A percentile compares a stretch with the other conserved stretches of the same genome.
phyloP scores from a whole-genome alignment of 306 rosid species.

The Styphnolobium japonicum region DNA sequence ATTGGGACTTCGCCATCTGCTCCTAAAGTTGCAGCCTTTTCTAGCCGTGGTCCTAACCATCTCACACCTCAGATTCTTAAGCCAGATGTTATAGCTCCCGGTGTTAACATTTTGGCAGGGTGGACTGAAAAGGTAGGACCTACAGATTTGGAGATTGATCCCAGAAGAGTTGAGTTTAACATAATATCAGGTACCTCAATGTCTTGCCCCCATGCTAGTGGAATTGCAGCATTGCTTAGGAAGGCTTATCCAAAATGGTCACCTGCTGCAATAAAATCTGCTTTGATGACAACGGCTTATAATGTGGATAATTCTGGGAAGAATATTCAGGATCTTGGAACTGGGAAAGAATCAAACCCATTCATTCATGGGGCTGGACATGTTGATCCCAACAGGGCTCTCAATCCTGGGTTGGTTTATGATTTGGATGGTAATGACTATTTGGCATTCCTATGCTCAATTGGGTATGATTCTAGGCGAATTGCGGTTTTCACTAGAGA shows the following conservation, averaged over 20 bases:
- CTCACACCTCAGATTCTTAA: slow-evolving; percentile 74
- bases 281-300: slow-evolving; percentile 78
- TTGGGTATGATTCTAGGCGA: slow-evolving; percentile 56
- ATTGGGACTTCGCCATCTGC: slow-evolving; percentile 70
- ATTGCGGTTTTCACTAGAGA: slow-evolving; percentile 60
- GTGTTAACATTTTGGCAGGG: slow-evolving; percentile 85
- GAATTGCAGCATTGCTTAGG: slow-evolving; percentile 78
- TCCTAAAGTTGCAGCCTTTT: slow-evolving; percentile 81
- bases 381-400: slow-evolving; percentile 86
- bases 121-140: slow-evolving; percentile 84
- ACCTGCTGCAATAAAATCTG: slow-evolving; percentile 81
- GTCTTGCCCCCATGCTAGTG: slow-evolving; percentile 93
- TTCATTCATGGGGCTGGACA: slow-evolving; percentile 90
- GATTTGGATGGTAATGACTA: slow-evolving; percentile 57
- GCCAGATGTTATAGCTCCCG: slow-evolving; percentile 93
- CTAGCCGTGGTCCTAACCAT: slow-evolving; percentile 83
- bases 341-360: slow-evolving; percentile 62
- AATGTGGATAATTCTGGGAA: slow-evolving; percentile 64
- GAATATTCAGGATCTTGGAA: slow-evolving; percentile 62
- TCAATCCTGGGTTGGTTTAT: slow-evolving; percentile 77
- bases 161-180: slow-evolving; percentile 85
- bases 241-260: slow-evolving; percentile 75
- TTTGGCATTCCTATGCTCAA: slow-evolving; percentile 75
- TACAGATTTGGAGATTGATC: slow-evolving; percentile 71
- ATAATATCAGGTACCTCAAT: slow-evolving; percentile 94